Base-by-base conservation (phyloP, 2,329 filamentous ascomycete species). In the Talaromyces sp. region DNA sequence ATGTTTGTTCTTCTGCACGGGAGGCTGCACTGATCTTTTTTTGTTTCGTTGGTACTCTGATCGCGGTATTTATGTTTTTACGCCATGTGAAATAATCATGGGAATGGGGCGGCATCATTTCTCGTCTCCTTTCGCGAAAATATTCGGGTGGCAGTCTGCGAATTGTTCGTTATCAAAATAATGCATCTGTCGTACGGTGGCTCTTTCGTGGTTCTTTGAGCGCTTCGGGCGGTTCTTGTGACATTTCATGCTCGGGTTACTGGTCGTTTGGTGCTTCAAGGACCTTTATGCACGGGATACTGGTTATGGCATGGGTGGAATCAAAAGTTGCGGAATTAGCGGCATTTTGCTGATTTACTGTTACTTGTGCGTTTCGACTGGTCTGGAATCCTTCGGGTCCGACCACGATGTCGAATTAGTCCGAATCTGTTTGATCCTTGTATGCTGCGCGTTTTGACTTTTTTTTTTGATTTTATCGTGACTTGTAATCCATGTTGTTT, bases 141-240 rank as follows among this genome's bases (percentile, higher is more conserved):
- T 34, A 45, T 64, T 34, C 56, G 66, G 66, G 63, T 66, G 66
- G 66, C 59, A 59, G 43, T 67, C 54, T 66, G 56, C 56, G 45
- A 60, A 64, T 51, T 47, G 36, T 64, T 47, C 29, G 34, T 63
- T 60, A 36, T 40, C 61, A n/a, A 58, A 66, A 54, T 62, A 54
- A 61, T 60, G 65, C 59, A 61, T 68, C 58, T 67, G 61, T 68
- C 58, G 61, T 65, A 64, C 59, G 61, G 67, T 61, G 65, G 65
- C 62, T 61, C 54, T 68, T 58, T 67, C 61, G 58, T 61, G 54
- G 38, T 64, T 68, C 58, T 65, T 66, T 68, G 61, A 64, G 65
- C 65, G 63, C 54, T 63, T 59, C 63, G 65, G 63, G 61, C 38
- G 67, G 65, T 67, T 66, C 65, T 67, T 62, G 61, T 68, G 66